A percentile compares a stretch with the other conserved stretches of the same genome.
Conservation (phyloP, 805 yeast species). For the Soucietia sequanensis region DNA sequence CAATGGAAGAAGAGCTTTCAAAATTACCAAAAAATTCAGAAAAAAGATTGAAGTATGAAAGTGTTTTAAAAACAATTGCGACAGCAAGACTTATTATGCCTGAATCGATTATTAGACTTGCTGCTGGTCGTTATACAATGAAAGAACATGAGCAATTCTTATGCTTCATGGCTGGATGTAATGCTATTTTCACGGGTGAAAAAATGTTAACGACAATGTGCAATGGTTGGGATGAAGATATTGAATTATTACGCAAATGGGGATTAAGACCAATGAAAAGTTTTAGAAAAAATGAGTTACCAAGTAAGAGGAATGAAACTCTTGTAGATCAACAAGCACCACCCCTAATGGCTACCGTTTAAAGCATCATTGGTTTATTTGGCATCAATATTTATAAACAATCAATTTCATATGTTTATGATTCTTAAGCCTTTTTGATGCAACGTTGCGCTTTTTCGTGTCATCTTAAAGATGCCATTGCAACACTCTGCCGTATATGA, state of each 20-base stretch:
- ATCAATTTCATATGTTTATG: too few relatives aligned
- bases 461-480: too few relatives aligned
- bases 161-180: conserved; percentile 76
- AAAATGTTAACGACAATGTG: conserved; percentile 81
- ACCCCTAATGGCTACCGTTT: not conserved
- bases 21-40: conserved; percentile 29
- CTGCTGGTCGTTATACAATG: conserved; percentile 83
- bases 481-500: too few relatives aligned
- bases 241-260: conserved; percentile 64
- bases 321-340: not conserved
- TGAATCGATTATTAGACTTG: conserved; percentile 62
- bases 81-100: conserved; percentile 80
- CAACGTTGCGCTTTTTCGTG: too few relatives aligned
- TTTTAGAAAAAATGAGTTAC: conserved; percentile 18
- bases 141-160: conserved; percentile 71
- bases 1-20: conserved; percentile 57
- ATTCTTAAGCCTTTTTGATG: too few relatives aligned
- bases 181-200: conserved; percentile 80
- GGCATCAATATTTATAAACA: not conserved
- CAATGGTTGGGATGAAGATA: conserved; percentile 83
- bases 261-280: conserved; percentile 61
- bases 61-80: conserved; percentile 66
- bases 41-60: conserved; percentile 55
- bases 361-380: not conserved
- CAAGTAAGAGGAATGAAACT: not conserved